A percentile compares a stretch with the other conserved stretches of the same genome.
Evolutionary conservation across 2,329 filamentous ascomycete species (phyloP).

Genomic region (Pseudomassariella vexata): DNA sequence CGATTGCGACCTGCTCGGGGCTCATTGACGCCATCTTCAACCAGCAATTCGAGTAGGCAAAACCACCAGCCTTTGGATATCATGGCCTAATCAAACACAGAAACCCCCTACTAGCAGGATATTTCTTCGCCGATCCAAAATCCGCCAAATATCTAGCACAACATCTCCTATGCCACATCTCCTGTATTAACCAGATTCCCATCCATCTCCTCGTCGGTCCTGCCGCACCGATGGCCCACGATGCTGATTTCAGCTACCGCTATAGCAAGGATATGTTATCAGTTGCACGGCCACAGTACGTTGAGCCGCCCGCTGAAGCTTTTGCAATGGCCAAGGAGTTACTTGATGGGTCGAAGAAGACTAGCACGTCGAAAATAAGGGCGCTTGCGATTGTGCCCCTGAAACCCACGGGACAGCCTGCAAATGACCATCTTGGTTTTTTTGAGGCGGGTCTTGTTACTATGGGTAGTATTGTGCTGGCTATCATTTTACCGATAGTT

Average conservation of each 20-base stretch:
- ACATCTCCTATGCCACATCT: conserved; percentile 42
- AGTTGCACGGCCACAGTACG: conserved; percentile 34
- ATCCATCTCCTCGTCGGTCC: conserved; percentile 41
- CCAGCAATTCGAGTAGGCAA: conserved; percentile 16
- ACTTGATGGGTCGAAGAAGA: conserved; percentile 13
- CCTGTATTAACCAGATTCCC: conserved; percentile 54
- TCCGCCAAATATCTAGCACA: conserved; percentile 55
- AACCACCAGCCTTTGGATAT: no score
- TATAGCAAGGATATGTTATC: conserved; percentile 40
- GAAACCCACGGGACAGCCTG: conserved; percentile 26
- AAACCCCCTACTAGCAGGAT: conserved; percentile 36
- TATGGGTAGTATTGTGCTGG: conserved; percentile 21
- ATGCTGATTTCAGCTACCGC: conserved; percentile 21
- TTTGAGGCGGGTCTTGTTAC: conserved; percentile 42
- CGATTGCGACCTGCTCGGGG: conserved; percentile 18
- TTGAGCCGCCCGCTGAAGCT: conserved; percentile 15
- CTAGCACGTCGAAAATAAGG: conserved; percentile 11
- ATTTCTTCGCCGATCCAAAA: conserved; percentile 43
- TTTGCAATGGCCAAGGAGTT: conserved; percentile 12
- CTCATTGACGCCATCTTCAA: conserved; percentile 21
- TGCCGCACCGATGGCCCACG: conserved; percentile 24
- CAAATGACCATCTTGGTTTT: conserved; percentile 33
- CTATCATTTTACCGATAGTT: conserved; percentile 7
- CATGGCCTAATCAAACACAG: conserved; percentile 5
- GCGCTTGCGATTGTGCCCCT: conserved; percentile 18